Percentiles rank a stretch among this genome's conserved stretches.
Conservation (phyloP, 306 rosid species). For the Lablab purpureus region DNA sequence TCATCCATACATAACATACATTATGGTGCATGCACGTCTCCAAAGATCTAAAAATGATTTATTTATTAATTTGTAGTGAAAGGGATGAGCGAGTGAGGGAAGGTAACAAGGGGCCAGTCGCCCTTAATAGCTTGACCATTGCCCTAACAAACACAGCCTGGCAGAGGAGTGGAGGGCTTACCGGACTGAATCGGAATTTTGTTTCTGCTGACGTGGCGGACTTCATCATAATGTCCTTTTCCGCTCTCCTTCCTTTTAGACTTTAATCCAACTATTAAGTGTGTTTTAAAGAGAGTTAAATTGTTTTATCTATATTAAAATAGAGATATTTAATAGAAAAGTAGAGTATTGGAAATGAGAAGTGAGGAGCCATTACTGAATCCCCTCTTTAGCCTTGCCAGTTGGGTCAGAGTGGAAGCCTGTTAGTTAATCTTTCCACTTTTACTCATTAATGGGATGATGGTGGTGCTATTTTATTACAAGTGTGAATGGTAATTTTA, state of each 20-base stretch:
- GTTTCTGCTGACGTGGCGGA: no score
- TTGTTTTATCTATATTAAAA: neutral
- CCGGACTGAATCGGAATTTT: no score
- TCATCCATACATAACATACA: constrained; percentile 19
- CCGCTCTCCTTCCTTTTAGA: neutral
- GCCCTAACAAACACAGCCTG: constrained; percentile 45
- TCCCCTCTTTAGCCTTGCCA: neutral
- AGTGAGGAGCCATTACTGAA: neutral
- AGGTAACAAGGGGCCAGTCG: constrained; percentile 31
- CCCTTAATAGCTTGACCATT: constrained; percentile 40
- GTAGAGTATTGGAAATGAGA: neutral
- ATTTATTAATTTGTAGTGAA: neutral
- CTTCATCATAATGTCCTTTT: no score
- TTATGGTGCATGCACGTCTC: constrained; percentile 33
- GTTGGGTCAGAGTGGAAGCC: neutral
- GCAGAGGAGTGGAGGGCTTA: neutral
- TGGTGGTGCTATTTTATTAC: neutral
- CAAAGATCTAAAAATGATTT: neutral
- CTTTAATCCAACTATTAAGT: no score
- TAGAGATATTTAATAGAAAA: neutral
- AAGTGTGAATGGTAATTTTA: no score
- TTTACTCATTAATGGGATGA: neutral
- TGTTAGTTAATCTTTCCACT: neutral
- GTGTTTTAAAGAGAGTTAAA: neutral
- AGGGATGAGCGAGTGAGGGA: neutral